Evolutionary conservation across 2,329 filamentous ascomycete genomes (phyloP).

Genomic region (Penicillium oxalicum): DNA sequence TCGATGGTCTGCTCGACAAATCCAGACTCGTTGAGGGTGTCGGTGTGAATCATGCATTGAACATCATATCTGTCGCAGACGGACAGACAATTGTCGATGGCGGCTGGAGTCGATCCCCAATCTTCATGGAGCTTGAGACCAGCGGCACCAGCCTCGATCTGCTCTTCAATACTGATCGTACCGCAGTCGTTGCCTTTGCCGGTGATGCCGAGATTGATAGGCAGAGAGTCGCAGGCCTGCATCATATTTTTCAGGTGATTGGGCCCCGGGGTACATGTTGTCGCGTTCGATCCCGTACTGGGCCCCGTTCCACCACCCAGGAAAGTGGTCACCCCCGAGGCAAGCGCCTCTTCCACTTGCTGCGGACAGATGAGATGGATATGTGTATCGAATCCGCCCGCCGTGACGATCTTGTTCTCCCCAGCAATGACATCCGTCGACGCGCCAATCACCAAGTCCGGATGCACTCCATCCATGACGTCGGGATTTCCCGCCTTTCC

Average conservation of each 20-base stretch:
- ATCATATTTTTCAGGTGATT: conserved; percentile 84
- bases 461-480: conserved; percentile 81
- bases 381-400: conserved; percentile 82
- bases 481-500: conserved; percentile 97
- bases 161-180: conserved; percentile 65
- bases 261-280: conserved; percentile 84
- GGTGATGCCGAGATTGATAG: conserved; percentile 84
- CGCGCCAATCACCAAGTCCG: conserved; percentile 73
- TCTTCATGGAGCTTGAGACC: conserved; percentile 94
- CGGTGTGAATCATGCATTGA: conserved; percentile 90
- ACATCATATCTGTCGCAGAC: conserved; percentile 90
- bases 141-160: conserved; percentile 75
- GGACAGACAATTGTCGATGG: conserved; percentile 77
- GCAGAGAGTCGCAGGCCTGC: conserved; percentile 73
- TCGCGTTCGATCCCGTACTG: conserved; percentile 85
- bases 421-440: conserved; percentile 89
- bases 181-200: conserved; percentile 87
- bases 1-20: conserved; percentile 87
- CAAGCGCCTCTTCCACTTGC: conserved; percentile 74
- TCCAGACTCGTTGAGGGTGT: conserved; percentile 94
- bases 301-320: conserved; percentile 87
- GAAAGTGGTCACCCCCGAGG: conserved; percentile 83
- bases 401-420: conserved; percentile 84
- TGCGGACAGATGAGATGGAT: conserved; percentile 96
- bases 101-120: conserved; percentile 86